A percentile compares a stretch with the other conserved stretches of the same genome.
These are phyloP conservation scores for Suhomyces canberraensis DNA, from an alignment of 805 yeast species.

Conservation along the genomic window DNA sequence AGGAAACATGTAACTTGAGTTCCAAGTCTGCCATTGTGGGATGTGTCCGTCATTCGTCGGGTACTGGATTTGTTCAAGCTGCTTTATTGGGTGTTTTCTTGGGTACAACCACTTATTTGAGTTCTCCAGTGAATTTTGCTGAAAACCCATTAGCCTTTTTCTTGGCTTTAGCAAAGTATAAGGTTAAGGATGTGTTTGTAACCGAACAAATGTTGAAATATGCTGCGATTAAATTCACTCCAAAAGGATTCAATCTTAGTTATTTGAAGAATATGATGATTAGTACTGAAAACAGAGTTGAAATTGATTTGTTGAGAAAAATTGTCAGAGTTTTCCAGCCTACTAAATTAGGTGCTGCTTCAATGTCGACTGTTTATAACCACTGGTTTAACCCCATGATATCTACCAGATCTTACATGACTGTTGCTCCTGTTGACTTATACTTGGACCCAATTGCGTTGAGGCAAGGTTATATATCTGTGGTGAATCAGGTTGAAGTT, in stretches of 20 bases:
- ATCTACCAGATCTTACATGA: slow-evolving; percentile 80
- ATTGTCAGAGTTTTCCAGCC: slow-evolving; percentile 61
- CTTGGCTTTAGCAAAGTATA: slow-evolving; percentile 66
- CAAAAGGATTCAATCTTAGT: slow-evolving; percentile 59
- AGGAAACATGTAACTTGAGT: slow-evolving; percentile 86
- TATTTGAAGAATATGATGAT: slow-evolving; percentile 80
- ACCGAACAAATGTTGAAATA: slow-evolving; percentile 80
- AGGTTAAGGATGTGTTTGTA: slow-evolving; percentile 80
- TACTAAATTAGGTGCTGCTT: slow-evolving; percentile 61
- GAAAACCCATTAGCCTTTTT: slow-evolving; percentile 71
- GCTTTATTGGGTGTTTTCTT: slow-evolving; percentile 77
- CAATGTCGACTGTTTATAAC: slow-evolving; percentile 74
- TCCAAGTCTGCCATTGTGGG: slow-evolving; percentile 74
- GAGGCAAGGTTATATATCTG: slow-evolving; percentile 81
- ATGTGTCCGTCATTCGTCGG: slow-evolving; percentile 78
- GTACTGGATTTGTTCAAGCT: slow-evolving; percentile 88
- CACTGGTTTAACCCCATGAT: slow-evolving; percentile 81
- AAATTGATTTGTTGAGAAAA: slow-evolving; percentile 52
- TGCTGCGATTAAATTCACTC: slow-evolving; percentile 58
- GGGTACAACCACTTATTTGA: slow-evolving; percentile 81
- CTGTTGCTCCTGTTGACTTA: slow-evolving; percentile 82
- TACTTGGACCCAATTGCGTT: slow-evolving; percentile 85
- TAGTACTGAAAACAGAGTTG: slow-evolving; percentile 73
- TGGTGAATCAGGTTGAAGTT: slow-evolving; percentile 69
- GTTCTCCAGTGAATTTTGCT: slow-evolving; percentile 75